phyloP scores from a whole-genome alignment of 1,139 yeast genomes.

The Saccharomyces pastorianus region DNA sequence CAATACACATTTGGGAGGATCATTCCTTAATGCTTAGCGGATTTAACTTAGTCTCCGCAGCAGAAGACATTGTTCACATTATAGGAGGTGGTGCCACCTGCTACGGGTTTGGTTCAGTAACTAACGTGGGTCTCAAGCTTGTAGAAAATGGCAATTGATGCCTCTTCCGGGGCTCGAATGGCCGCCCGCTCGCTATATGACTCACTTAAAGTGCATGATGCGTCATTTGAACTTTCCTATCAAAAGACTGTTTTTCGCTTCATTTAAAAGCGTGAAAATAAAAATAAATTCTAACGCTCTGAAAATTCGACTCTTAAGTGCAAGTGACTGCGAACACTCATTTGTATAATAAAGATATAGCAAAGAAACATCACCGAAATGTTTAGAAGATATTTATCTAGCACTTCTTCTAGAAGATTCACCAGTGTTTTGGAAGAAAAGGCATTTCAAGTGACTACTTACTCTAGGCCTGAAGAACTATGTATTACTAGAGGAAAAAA shows the following conservation, averaged over 20 bases:
- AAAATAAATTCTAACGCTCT: neutral
- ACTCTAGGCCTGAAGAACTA: constrained; percentile 30
- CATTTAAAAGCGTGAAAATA: constrained; percentile 1
- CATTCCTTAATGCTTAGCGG: constrained; percentile 46
- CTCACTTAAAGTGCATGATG: constrained; percentile 14
- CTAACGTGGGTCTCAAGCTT: constrained; percentile 36
- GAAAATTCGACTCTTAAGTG: constrained; percentile 13
- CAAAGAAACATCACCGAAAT: constrained; percentile 2
- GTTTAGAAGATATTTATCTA: constrained; percentile 17
- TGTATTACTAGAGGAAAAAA: constrained; percentile 29
- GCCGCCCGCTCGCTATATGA: constrained; percentile 12
- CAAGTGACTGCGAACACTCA: constrained; percentile 13
- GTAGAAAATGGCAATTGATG: neutral
- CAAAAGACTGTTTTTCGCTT: neutral
- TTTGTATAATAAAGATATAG: neutral
- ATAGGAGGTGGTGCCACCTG: constrained; percentile 80
- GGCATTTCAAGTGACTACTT: constrained; percentile 29
- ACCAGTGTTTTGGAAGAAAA: constrained; percentile 10
- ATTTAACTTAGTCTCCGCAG: constrained; percentile 35
- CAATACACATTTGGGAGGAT: constrained; percentile 34
- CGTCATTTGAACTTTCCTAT: neutral
- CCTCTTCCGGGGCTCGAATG: neutral
- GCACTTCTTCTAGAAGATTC: constrained; percentile 6
- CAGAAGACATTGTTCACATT: constrained; percentile 27
- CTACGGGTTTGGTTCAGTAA: constrained; percentile 71